Evolutionary conservation across 768 basidiomycete genomes (phyloP).

Genomic region (Pleurotus giganteus): DNA sequence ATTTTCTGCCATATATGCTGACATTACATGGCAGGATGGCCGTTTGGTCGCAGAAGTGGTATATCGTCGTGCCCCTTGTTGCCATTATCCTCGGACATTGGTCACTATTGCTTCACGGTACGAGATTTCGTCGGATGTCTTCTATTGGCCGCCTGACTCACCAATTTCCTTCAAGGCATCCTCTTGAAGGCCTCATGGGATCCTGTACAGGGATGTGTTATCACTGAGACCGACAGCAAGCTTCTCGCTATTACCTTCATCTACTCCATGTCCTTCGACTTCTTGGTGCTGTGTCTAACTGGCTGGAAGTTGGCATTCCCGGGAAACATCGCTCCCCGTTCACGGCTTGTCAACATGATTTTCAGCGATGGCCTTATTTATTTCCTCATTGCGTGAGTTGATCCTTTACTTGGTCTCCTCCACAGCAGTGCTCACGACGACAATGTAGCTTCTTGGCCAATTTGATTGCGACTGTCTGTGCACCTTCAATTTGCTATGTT

Average conservation of each 20-base stretch:
- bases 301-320: constrained; percentile 57
- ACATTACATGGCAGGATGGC: constrained; percentile 51
- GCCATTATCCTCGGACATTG: constrained; percentile 65
- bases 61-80: constrained; percentile 50
- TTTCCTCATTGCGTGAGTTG: constrained; percentile 65
- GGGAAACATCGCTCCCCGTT: constrained; percentile 33
- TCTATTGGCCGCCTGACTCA: neutral
- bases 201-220: constrained; percentile 48
- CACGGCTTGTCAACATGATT: constrained; percentile 60
- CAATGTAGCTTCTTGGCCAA: constrained; percentile 64
- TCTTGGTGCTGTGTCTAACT: constrained; percentile 58
- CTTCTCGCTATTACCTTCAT: constrained; percentile 68
- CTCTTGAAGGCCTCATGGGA: constrained; percentile 60
- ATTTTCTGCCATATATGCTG: neutral
- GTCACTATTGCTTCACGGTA: constrained; percentile 69
- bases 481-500: neutral
- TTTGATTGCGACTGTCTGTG: constrained; percentile 47
- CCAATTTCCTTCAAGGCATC: constrained; percentile 35
- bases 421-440: constrained; percentile 12
- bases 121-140: constrained; percentile 4
- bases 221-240: constrained; percentile 55
- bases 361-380: constrained; percentile 74
- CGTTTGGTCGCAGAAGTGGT: constrained; percentile 62
- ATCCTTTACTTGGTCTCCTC: neutral
- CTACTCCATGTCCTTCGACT: constrained; percentile 73